A percentile compares a stretch with the other conserved stretches of the same genome.
These are phyloP conservation scores for Penicillium steckii DNA, from an alignment of 495 filamentous ascomycete genomes.

Conservation along the genomic window DNA sequence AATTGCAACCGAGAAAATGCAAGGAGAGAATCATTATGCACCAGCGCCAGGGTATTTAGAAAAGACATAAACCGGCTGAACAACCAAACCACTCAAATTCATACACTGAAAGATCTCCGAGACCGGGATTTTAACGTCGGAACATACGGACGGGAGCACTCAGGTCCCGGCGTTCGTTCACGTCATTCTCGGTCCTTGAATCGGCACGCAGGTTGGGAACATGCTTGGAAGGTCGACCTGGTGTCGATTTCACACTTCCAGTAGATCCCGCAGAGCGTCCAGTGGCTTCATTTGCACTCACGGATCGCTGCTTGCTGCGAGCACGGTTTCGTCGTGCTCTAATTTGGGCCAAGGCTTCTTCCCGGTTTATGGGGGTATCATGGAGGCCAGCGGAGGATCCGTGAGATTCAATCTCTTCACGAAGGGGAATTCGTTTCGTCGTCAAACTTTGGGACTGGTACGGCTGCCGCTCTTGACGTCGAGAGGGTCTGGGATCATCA, in stretches of 20 bases:
- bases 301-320: conserved; percentile 45
- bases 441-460: conserved; percentile 19
- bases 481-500: conserved; percentile 15
- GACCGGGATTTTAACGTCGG: conserved; percentile 26
- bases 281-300: conserved; percentile 37
- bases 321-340: conserved; percentile 46
- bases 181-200: conserved; percentile 27
- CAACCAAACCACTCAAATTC: conserved; percentile 15
- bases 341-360: conserved; percentile 53
- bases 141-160: conserved; percentile 42
- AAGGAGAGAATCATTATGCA: conserved; percentile 18
- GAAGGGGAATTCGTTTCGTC: conserved; percentile 35
- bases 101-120: conserved; percentile 10
- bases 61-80: conserved; percentile 19
- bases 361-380: conserved; percentile 46
- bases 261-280: conserved; percentile 26
- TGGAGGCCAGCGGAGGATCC: conserved; percentile 25
- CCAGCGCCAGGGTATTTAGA: conserved; percentile 29
- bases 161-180: conserved; percentile 35
- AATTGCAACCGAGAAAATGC: conserved; percentile 1
- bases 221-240: conserved; percentile 30
- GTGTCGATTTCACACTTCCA: conserved; percentile 23
- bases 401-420: conserved; percentile 22
- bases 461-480: conserved; percentile 8
- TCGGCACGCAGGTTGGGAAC: conserved; percentile 37